Evolutionary conservation across 345 rosid species (phyloP).

Genomic region (Linum tenue): DNA sequence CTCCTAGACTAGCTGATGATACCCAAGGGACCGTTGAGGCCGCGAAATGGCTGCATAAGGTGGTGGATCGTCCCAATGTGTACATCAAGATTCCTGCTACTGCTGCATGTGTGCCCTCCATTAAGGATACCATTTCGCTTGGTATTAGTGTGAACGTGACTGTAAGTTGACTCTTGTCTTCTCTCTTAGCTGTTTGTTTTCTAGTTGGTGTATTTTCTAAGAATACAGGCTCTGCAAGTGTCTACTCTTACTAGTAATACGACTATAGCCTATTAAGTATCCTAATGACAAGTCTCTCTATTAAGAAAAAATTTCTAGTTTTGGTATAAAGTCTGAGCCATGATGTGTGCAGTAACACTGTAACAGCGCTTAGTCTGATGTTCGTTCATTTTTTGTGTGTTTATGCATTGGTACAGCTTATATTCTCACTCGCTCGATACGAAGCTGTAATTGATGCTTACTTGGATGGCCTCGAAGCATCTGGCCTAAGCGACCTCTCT

Average conservation of each 20-base stretch:
- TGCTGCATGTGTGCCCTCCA: constrained; percentile 75
- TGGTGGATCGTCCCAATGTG: constrained; percentile 72
- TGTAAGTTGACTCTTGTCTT: constrained; percentile 34
- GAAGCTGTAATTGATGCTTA: constrained; percentile 96
- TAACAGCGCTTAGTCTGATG: constrained; percentile 27
- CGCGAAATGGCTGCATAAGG: constrained; percentile 79
- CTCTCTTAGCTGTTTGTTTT: constrained; percentile 10
- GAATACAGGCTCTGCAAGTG: not conserved
- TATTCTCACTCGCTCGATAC: constrained; percentile 83
- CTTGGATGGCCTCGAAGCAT: constrained; percentile 97
- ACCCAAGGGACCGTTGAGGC: constrained; percentile 83
- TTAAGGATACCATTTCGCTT: constrained; percentile 78
- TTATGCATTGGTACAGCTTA: constrained; percentile 47
- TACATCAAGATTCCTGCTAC: constrained; percentile 98
- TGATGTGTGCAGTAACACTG: constrained; percentile 18
- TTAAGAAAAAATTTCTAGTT: not conserved
- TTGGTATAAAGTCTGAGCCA: not conserved
- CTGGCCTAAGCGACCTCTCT: constrained; percentile 84
- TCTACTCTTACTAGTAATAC: not conserved
- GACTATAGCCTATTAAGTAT: not conserved
- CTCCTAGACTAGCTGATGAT: constrained; percentile 91
- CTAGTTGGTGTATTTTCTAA: constrained; percentile 23
- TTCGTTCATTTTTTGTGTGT: constrained; percentile 15
- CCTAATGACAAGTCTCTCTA: not conserved
- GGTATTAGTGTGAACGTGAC: constrained; percentile 96